Evolutionary conservation across 2,329 filamentous ascomycete species (phyloP), one percentile per base, ranked within the genome.

Genomic region (Ceratocystis albifundus): DNA sequence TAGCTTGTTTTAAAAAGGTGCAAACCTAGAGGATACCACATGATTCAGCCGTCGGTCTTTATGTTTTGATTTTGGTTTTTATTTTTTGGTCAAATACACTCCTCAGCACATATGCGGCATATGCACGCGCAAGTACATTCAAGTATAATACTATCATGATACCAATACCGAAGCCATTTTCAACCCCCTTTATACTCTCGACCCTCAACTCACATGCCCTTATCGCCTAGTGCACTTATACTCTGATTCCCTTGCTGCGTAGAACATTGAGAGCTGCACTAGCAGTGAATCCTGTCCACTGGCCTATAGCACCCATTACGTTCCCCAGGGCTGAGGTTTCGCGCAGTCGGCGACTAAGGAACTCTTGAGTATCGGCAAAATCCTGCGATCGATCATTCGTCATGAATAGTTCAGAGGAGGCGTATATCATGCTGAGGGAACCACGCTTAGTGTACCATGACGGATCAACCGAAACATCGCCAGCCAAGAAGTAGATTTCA

Each of bases 401-500:
- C 91, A 97, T 96, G 77, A 92, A 96, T 4, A 96, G 79, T 76
- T 99, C 94, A 66, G 87, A 83, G 44, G 86, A 84, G 64, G 90
- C 90, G 71, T 85, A 85, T 53, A 83, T 78, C 70, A 80, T 76
- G 44, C 82, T 82, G 8, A 85, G 75, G 22, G 79, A 80, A 2
- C 78, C 82, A 62, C 83, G 81, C 73, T 84, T 84, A 66, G 81
- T 79, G 72, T 99, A 99, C 94, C 94, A 99, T 3, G 85, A 87
- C 3, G 84, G 83, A 75, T 97, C 92, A 68, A 96, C 89, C 25
- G 86, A 83, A 25, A 78, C 80, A 75, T 97, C 94, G 63, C 90
- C 90, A 0, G 93, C 84, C 3, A 96, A 83, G 72, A 88, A 91
- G 81, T 88, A 89, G 64, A 99, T 95, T 75, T 99, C 94, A 74